phyloP scores from a whole-genome alignment of 2,329 filamentous ascomycete genomes.

The Fusarium solani-melongenae region DNA sequence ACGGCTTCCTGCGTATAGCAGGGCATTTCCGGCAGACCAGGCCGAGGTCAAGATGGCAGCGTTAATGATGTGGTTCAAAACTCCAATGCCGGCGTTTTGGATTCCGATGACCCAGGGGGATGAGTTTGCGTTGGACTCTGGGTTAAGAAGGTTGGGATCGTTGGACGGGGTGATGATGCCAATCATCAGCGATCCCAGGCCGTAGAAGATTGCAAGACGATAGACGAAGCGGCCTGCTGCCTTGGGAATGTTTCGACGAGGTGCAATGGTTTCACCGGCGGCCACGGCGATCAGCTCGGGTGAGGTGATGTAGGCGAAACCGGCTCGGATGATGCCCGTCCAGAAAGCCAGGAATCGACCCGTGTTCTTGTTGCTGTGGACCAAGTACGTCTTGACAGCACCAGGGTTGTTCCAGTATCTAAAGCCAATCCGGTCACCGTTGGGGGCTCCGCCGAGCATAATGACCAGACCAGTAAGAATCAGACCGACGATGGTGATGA shows the following conservation, averaged over 20 bases:
- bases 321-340: constrained; percentile 65
- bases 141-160: constrained; percentile 66
- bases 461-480: constrained; percentile 58
- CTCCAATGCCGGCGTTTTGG: constrained; percentile 70
- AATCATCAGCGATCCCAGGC: constrained; percentile 68
- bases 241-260: constrained; percentile 74
- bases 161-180: constrained; percentile 73
- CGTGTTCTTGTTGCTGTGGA: constrained; percentile 57
- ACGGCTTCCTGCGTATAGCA: constrained; percentile 74
- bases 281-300: constrained; percentile 73
- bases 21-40: constrained; percentile 69
- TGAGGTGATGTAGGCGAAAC: constrained; percentile 71
- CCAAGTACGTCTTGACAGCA: constrained; percentile 60
- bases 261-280: constrained; percentile 73
- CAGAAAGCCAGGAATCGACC: constrained; percentile 69
- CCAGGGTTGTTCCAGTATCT: constrained; percentile 52
- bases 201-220: constrained; percentile 73
- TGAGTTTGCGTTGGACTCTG: constrained; percentile 65
- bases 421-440: constrained; percentile 57
- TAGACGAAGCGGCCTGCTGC: constrained; percentile 70
- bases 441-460: constrained; percentile 65
- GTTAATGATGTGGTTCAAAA: constrained; percentile 74
- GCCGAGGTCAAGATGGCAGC: constrained; percentile 74
- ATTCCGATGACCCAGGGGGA: constrained; percentile 76
- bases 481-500: constrained; percentile 67